Base-by-base conservation (phyloP, 2,329 filamentous ascomycete genomes). In the Fusarium sp. region DNA sequence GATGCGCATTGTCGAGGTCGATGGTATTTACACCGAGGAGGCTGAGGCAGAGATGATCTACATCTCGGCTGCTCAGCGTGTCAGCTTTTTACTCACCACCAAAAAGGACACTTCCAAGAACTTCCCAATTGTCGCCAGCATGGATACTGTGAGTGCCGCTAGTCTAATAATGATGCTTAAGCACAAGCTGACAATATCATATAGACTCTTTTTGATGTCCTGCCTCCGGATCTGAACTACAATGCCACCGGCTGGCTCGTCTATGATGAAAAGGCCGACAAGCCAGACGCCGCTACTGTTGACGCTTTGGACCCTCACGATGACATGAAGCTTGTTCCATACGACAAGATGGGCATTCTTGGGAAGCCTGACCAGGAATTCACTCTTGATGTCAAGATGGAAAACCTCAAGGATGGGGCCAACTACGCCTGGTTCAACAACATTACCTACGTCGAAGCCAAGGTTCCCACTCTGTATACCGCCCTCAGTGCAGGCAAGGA, bases 381-480 rank as follows among this genome's bases (percentile, higher is more conserved):
- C 54, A 87, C 87, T 44, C 86, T 96, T 6, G 85, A 89, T 74
- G 87, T 93, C 41, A 90, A 89, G 82, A 90, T 90, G 85, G 84
- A 88, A 73, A 89, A 90, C 62, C 85, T 92, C 11, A 84, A 84
- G 28, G 86, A 94, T 70, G 91, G 92, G 20, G 87, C 87, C 58
- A 87, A 86, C 78, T 86, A 86, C 72, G 91, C 90, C 71, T 91
- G 91, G 82, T 90, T 93, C 84, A 95, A 96, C 85, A 91, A 93
- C 81, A 89, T 94, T 73, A 94, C 93, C 48, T 97, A 95, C 81
- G 88, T 89, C 7, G 63, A 82, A 0, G 93, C 93, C 54, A 93
- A 94, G 79, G 94, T 97, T 0, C 95, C 94, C 0, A 91, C 92
- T 0, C 86, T 97, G 0, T 97, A 95, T 85, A 94, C 92, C 2